Conservation (phyloP, 495 filamentous ascomycete genomes). For the Schizothecium vesticola region DNA sequence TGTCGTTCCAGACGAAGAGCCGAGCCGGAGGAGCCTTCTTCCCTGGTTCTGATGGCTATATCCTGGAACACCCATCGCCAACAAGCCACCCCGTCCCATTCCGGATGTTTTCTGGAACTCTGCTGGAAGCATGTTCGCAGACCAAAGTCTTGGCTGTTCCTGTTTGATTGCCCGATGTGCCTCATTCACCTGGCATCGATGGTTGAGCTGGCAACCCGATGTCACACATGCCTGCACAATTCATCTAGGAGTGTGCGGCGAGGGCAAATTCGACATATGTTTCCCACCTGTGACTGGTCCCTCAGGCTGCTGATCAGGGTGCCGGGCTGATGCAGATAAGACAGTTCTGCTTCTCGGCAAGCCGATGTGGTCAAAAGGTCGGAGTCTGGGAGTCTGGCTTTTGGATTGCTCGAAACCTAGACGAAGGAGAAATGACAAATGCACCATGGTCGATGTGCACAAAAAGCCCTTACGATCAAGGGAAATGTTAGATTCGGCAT, state of each 20-base stretch:
- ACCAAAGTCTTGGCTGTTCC: slow-evolving; percentile 17
- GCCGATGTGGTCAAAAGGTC: neutral
- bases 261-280: slow-evolving; percentile 2
- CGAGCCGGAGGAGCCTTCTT: slow-evolving; percentile 20
- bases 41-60: slow-evolving; percentile 19
- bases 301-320: slow-evolving; percentile 21
- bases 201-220: slow-evolving; percentile 18
- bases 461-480: neutral
- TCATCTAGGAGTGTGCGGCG: slow-evolving; percentile 5
- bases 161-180: slow-evolving; percentile 35
- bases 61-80: slow-evolving; percentile 9
- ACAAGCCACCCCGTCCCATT: slow-evolving; percentile 10
- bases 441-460: neutral
- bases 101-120: slow-evolving; percentile 29
- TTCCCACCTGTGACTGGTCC: neutral
- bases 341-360: neutral
- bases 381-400: neutral
- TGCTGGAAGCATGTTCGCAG: slow-evolving; percentile 32
- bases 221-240: slow-evolving; percentile 7
- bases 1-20: slow-evolving; percentile 10
- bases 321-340: neutral
- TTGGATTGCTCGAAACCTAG: neutral
- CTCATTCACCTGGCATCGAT: slow-evolving; percentile 16
- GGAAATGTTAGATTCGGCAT: neutral
- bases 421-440: neutral